Percentiles rank a stretch among this genome's conserved stretches.
These are phyloP conservation scores for Stemphylium vesicarium DNA, from an alignment of 2,329 filamentous ascomycete species.

Conservation along the genomic window DNA sequence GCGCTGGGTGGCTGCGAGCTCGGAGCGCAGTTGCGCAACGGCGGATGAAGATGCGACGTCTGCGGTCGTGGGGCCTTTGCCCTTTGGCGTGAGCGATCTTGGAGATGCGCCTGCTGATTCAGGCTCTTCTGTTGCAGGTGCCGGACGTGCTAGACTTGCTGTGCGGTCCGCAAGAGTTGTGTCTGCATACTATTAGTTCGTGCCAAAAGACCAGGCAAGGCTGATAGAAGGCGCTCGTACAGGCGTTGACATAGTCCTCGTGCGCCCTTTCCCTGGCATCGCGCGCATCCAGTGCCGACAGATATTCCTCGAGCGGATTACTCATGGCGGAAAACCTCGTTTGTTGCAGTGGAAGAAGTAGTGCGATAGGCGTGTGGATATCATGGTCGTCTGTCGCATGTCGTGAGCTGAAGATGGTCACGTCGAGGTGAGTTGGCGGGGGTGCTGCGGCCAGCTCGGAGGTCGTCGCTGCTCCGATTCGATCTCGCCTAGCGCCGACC, in stretches of 20 bases:
- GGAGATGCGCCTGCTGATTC: slow-evolving; percentile 25
- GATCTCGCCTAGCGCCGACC: slow-evolving; percentile 15
- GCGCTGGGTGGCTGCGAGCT: slow-evolving; percentile 78
- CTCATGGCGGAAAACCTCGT: slow-evolving; percentile 57
- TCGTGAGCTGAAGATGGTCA: slow-evolving; percentile 19
- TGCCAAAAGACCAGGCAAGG: background rate
- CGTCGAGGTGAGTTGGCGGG: slow-evolving; percentile 16
- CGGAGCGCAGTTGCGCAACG: slow-evolving; percentile 55
- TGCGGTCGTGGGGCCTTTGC: slow-evolving; percentile 23
- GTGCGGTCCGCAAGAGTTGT: slow-evolving; percentile 56
- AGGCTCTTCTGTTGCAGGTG: slow-evolving; percentile 25
- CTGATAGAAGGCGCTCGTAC: slow-evolving; percentile 56
- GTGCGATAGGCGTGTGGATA: slow-evolving; percentile 6
- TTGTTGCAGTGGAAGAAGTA: slow-evolving; percentile 4
- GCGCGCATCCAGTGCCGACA: slow-evolving; percentile 72
- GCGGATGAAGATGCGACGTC: slow-evolving; percentile 23
- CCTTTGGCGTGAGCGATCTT: slow-evolving; percentile 34
- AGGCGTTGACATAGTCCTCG: slow-evolving; percentile 76
- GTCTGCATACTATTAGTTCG: slow-evolving; percentile 40
- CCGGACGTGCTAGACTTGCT: slow-evolving; percentile 40
- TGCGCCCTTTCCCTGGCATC: slow-evolving; percentile 72
- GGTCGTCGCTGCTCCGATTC: slow-evolving; percentile 28
- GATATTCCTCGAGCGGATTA: slow-evolving; percentile 83
- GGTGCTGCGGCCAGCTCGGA: slow-evolving; percentile 15
- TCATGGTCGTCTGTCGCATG: slow-evolving; percentile 33